phyloP scores from a whole-genome alignment of 306 rosid genomes.

The Cyamopsis tetragonoloba region DNA sequence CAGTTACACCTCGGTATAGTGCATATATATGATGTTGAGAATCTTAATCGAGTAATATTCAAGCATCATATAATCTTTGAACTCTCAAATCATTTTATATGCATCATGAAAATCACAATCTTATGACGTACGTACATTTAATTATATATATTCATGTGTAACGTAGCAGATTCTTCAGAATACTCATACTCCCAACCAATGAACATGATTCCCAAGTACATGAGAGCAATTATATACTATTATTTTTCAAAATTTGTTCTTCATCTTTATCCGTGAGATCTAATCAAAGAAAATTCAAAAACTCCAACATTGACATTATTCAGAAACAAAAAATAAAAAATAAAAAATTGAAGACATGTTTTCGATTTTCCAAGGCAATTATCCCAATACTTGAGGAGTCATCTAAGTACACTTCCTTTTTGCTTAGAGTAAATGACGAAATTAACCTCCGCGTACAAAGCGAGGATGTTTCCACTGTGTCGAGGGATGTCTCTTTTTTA shows the following conservation, averaged over 20 bases:
- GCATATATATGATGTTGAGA: too few relatives aligned
- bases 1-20: not conserved
- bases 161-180: not conserved
- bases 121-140: not conserved
- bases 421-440: not conserved
- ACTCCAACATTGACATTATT: not conserved
- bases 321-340: not conserved
- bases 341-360: slow-evolving; percentile 33
- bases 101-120: not conserved
- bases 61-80: slow-evolving; percentile 15
- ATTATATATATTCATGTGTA: not conserved
- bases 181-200: not conserved
- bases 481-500: not conserved
- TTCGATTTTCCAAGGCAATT: slow-evolving; percentile 23
- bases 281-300: not conserved
- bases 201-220: not conserved
- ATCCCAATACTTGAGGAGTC: slow-evolving; percentile 25
- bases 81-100: not conserved
- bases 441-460: slow-evolving; percentile 14
- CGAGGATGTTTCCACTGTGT: not conserved
- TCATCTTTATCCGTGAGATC: not conserved
- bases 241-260: not conserved
- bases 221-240: not conserved
- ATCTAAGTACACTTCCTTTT: not conserved
- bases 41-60: slow-evolving; percentile 6